Evolutionary conservation across 345 rosid species (phyloP).

Genomic region (Lepidium aucheri): DNA sequence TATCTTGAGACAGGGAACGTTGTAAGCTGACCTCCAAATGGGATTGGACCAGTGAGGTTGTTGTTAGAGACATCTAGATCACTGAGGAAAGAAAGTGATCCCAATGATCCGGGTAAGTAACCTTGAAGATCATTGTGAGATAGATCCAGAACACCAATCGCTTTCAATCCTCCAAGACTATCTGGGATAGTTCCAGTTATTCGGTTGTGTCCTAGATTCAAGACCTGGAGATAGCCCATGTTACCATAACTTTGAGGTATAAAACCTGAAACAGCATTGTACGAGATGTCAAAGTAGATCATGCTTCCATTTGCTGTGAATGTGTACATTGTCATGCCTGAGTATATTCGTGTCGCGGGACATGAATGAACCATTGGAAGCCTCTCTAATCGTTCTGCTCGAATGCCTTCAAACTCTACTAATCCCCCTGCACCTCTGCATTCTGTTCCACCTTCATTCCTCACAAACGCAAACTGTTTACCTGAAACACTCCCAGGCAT

Average conservation of each 20-base stretch:
- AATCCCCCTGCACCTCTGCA: conserved; percentile 99
- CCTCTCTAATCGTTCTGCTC: conserved; percentile 51
- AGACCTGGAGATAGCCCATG: conserved; percentile 69
- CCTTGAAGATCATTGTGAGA: conserved; percentile 84
- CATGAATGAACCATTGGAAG: conserved; percentile 90
- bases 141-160: conserved; percentile 82
- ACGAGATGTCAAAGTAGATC: conserved; percentile 87
- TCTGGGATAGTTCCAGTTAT: conserved; percentile 64
- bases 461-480: conserved; percentile 84
- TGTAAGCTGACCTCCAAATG: conserved; percentile 90
- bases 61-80: conserved; percentile 96
- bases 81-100: conserved; percentile 72
- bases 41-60: conserved; percentile 74
- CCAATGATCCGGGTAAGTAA: conserved; percentile 61
- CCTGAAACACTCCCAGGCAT: conserved; percentile 83
- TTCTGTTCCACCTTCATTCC: conserved; percentile 94
- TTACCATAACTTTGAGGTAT: conserved; percentile 66
- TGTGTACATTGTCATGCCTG: conserved; percentile 74
- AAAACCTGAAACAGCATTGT: conserved; percentile 58
- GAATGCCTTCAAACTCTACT: conserved; percentile 82
- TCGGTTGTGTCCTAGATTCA: conserved; percentile 86
- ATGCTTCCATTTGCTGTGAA: conserved; percentile 71
- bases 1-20: conserved; percentile 80
- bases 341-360: conserved; percentile 72
- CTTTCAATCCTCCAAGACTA: conserved; percentile 68